Base-by-base conservation (phyloP, 495 filamentous ascomycete genomes). In the Penicillium robsamsonii region DNA sequence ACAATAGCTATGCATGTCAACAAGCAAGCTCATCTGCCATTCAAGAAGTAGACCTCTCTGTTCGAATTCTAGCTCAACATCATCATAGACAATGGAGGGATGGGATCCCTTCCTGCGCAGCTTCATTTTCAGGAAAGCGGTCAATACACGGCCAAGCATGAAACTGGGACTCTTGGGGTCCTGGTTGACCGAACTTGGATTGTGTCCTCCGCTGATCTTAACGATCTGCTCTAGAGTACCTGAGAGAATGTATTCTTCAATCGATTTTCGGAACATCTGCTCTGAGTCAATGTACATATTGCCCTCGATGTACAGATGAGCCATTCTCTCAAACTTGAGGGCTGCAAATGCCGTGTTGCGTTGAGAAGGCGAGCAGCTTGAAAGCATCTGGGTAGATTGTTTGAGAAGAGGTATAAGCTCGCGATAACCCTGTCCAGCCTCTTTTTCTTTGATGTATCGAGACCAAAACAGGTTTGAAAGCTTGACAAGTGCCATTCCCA, bases 391-490 rank as follows among this genome's bases (percentile, higher is more conserved):
- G 27, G 80, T 74, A 8, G 81, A 83, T 25, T 77, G 73, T 53
- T 72, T 73, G 45, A 87, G 70, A 37, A 77, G 71, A 8, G 71
- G 66, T 6, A 78, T 24, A 15, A 77, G 67, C 17, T 73, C 69
- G 8, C 66, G 69, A 22, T 70, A 61, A 0, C 67, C 63, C 50
- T 68, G 71, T 4, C 72, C 72, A 30, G 59, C 50, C 52, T 79
- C 75, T 55, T 76, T 79, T 15, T 77, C 69, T 56, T 80, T 77
- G 37, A 81, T 64, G 51, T 83, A 81, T 22, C 86, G 81, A 20
- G 84, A 76, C 77, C 88, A 94, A 65, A 91, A 92, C 15, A 91
- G 74, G 66, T 92, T 90, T 0, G 91, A 94, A 29, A 96, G 76
- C 65, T 86, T 69, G 41, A 77, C 75, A 50, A 75, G 58, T 9